phyloP scores from a whole-genome alignment of 169 alveolate species.

The Cyclospora cayetanensis region DNA sequence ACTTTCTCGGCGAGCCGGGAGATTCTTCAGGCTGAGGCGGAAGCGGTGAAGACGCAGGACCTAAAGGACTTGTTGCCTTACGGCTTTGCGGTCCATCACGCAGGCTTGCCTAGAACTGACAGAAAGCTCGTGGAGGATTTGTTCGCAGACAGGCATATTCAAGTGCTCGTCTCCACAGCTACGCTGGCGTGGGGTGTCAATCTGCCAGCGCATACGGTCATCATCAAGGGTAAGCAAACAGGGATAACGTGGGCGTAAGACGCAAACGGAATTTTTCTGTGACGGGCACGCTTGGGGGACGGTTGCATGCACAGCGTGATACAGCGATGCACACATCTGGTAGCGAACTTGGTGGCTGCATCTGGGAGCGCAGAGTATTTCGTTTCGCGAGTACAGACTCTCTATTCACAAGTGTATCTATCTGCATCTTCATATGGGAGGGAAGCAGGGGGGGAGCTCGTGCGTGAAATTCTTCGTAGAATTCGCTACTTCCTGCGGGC shows the following conservation, averaged over 20 bases:
- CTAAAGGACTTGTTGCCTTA: constrained; percentile 96
- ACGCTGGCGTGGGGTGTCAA: constrained; percentile 99
- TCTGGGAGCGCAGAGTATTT: neutral
- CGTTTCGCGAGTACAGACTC: neutral
- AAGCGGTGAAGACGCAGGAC: constrained; percentile 87
- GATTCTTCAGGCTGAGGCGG: constrained; percentile 90
- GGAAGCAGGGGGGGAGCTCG: too few species aligned
- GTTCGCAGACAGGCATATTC: constrained; percentile 96
- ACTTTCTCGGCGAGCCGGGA: constrained; percentile 93
- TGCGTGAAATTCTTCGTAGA: too few species aligned
- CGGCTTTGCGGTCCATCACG: constrained; percentile 99
- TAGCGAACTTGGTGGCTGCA: neutral
- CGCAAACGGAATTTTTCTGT: too few species aligned
- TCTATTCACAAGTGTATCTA: too few species aligned
- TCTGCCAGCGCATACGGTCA: constrained; percentile 99
- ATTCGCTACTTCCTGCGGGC: too few species aligned
- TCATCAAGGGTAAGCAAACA: constrained; percentile 91
- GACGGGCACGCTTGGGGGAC: too few species aligned
- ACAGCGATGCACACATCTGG: neutral
- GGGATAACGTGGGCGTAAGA: too few species aligned
- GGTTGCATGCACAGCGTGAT: neutral
- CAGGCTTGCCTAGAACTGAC: constrained; percentile 98
- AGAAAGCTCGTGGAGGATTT: constrained; percentile 97
- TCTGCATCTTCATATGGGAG: neutral
- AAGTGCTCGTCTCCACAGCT: constrained; percentile 95